Evolutionary conservation across 2,329 filamentous ascomycete genomes (phyloP).

Genomic region (Neurospora sp.): DNA sequence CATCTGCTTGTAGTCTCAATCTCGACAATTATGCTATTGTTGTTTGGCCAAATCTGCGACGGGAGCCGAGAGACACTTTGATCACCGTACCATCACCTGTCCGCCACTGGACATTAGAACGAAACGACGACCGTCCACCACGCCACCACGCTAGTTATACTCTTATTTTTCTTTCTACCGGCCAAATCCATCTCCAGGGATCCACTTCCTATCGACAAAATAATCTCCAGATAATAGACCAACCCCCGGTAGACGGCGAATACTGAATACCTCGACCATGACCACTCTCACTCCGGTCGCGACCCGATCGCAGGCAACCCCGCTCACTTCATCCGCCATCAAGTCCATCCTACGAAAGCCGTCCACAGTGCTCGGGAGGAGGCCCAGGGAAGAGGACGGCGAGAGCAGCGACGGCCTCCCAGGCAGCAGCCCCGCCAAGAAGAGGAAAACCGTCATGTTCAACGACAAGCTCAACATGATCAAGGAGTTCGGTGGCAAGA

Average conservation of each 20-base stretch:
- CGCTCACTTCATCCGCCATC: slow-evolving; percentile 29
- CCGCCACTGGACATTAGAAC: neutral
- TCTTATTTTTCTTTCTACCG: neutral
- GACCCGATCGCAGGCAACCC: slow-evolving; percentile 4
- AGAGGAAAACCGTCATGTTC: slow-evolving; percentile 46
- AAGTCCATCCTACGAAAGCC: slow-evolving; percentile 44
- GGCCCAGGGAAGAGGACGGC: slow-evolving; percentile 30
- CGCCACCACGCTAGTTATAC: neutral
- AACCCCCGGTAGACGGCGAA: neutral
- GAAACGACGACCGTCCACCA: neutral
- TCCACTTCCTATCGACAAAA: neutral
- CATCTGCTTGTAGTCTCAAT: neutral
- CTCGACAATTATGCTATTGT: neutral
- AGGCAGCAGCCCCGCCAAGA: slow-evolving; percentile 40
- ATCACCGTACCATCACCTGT: neutral
- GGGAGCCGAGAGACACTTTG: neutral
- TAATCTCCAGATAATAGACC: neutral
- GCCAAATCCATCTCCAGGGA: neutral
- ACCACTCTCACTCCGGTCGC: slow-evolving; percentile 27
- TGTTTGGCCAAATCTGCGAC: neutral
- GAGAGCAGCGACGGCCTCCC: slow-evolving; percentile 30
- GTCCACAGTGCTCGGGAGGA: slow-evolving; percentile 33
- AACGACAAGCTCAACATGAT: slow-evolving; percentile 48
- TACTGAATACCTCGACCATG: slow-evolving; percentile 13
- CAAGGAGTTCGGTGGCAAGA: slow-evolving; percentile 42